Percentiles rank a stretch among this genome's conserved stretches.
Evolutionary conservation across 805 yeast species (phyloP).

Genomic region (Candida boidinii): DNA sequence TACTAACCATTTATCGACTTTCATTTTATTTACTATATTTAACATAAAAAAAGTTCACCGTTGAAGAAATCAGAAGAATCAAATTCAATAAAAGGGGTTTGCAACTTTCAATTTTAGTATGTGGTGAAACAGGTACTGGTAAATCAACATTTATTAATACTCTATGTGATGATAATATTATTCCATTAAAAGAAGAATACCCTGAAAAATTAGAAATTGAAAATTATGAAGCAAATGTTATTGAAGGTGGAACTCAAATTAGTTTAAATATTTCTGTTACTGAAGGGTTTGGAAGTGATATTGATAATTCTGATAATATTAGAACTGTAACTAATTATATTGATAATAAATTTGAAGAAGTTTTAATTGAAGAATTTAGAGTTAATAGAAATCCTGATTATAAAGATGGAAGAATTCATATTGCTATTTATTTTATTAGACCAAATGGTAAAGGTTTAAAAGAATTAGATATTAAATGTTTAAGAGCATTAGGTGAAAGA

Average conservation of each 20-base stretch:
- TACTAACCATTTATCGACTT: too few species aligned
- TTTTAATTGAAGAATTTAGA: slow-evolving; percentile 67
- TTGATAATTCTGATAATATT: slow-evolving; percentile 57
- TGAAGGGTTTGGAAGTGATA: slow-evolving; percentile 66
- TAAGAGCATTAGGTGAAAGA: slow-evolving; percentile 58
- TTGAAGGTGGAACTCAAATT: slow-evolving; percentile 40
- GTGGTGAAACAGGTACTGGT: slow-evolving; percentile 59
- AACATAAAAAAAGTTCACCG: slow-evolving; percentile 15
- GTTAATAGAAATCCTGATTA: slow-evolving; percentile 33
- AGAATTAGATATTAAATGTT: slow-evolving; percentile 60
- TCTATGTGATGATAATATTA: slow-evolving; percentile 49
- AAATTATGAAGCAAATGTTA: slow-evolving; percentile 25
- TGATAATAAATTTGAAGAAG: slow-evolving; percentile 66
- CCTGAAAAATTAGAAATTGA: slow-evolving; percentile 20
- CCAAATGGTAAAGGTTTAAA: slow-evolving; percentile 60
- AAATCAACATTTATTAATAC: slow-evolving; percentile 77
- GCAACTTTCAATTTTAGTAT: slow-evolving; percentile 38
- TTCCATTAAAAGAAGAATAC: slow-evolving; percentile 32
- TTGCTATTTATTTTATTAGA: slow-evolving; percentile 72
- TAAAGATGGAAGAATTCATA: slow-evolving; percentile 71
- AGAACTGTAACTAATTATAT: slow-evolving; percentile 54
- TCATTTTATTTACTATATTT: too few species aligned
- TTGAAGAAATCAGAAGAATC: slow-evolving; percentile 28
- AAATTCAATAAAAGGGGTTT: slow-evolving; percentile 43
- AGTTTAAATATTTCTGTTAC: slow-evolving; percentile 54